phyloP scores from a whole-genome alignment of 495 filamentous ascomycete genomes.

The Penicillium bialowiezense region DNA sequence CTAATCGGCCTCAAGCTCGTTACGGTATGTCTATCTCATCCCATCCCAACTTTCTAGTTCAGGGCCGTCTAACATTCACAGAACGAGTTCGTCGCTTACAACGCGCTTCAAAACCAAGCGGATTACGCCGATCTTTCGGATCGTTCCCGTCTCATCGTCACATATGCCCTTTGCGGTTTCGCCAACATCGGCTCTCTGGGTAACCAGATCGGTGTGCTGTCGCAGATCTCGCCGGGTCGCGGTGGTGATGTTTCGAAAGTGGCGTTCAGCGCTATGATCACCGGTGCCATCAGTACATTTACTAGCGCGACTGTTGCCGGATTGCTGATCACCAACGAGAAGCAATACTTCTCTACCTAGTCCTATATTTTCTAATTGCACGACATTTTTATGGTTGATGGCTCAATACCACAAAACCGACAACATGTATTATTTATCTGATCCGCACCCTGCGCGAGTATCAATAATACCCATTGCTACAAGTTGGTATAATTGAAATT shows the following conservation, averaged over 20 bases:
- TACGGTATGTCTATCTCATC: slow-evolving; percentile 36
- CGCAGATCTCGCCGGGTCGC: slow-evolving; percentile 72
- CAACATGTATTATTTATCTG: too few species aligned
- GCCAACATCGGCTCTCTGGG: slow-evolving; percentile 80
- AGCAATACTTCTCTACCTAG: slow-evolving; percentile 20
- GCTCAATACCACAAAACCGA: too few species aligned
- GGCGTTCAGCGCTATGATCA: slow-evolving; percentile 72
- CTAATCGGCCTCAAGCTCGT: slow-evolving; percentile 85
- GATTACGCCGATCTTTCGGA: slow-evolving; percentile 55
- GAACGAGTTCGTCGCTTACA: slow-evolving; percentile 67
- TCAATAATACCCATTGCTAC: neutral
- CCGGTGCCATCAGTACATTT: slow-evolving; percentile 75
- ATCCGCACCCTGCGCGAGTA: too few species aligned
- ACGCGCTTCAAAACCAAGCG: slow-evolving; percentile 41
- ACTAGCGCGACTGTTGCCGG: slow-evolving; percentile 82
- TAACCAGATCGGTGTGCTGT: slow-evolving; percentile 81
- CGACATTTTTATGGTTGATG: too few species aligned
- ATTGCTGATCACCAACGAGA: slow-evolving; percentile 60
- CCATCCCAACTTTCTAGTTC: neutral
- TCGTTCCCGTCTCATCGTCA: slow-evolving; percentile 70
- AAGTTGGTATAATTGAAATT: neutral
- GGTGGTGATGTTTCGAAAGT: slow-evolving; percentile 72
- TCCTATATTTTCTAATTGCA: too few species aligned
- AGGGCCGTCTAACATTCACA: slow-evolving; percentile 14
- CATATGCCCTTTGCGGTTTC: slow-evolving; percentile 72